Percentiles rank a stretch among this genome's conserved stretches.
These are phyloP conservation scores for Tardiomyces digboiensis DNA, from an alignment of 1,139 yeast species.

Conservation along the genomic window DNA sequence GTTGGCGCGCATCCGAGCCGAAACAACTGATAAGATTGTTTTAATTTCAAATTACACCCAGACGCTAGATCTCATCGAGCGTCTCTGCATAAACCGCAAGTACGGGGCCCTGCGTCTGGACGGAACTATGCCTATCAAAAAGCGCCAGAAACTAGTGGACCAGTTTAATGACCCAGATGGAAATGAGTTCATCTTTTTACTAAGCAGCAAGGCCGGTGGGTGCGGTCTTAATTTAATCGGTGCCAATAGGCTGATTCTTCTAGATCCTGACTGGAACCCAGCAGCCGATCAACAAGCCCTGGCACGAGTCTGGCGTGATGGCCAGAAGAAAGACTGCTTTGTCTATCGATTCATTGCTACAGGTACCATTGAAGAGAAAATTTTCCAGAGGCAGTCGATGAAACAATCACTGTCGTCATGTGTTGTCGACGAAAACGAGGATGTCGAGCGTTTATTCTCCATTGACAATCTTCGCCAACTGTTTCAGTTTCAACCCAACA, in stretches of 20 bases:
- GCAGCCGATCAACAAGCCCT: slow-evolving; percentile 98
- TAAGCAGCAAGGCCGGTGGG: slow-evolving; percentile 98
- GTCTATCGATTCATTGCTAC: slow-evolving; percentile 90
- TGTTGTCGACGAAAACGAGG: slow-evolving; percentile 95
- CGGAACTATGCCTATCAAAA: slow-evolving; percentile 87
- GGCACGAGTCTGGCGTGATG: slow-evolving; percentile 99
- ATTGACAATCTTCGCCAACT: slow-evolving; percentile 70
- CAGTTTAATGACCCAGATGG: slow-evolving; percentile 85
- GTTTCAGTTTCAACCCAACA: slow-evolving; percentile 59
- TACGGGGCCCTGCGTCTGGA: slow-evolving; percentile 83
- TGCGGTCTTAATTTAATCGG: slow-evolving; percentile 97
- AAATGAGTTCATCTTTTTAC: slow-evolving; percentile 74
- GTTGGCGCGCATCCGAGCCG: slow-evolving; percentile 60
- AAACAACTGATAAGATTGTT: slow-evolving; percentile 91
- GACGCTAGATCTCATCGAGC: slow-evolving; percentile 84
- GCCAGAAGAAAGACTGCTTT: slow-evolving; percentile 94
- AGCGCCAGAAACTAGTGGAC: slow-evolving; percentile 90
- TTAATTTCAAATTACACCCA: slow-evolving; percentile 91
- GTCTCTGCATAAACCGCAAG: slow-evolving; percentile 61
- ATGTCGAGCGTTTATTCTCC: slow-evolving; percentile 86
- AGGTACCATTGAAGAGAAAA: slow-evolving; percentile 94
- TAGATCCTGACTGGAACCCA: slow-evolving; percentile 99
- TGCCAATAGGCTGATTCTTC: slow-evolving; percentile 77
- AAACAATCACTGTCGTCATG: slow-evolving; percentile 88
- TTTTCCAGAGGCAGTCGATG: slow-evolving; percentile 95